Base-by-base conservation (phyloP, 805 yeast species). In the Kluyveromyces aestuarii region DNA sequence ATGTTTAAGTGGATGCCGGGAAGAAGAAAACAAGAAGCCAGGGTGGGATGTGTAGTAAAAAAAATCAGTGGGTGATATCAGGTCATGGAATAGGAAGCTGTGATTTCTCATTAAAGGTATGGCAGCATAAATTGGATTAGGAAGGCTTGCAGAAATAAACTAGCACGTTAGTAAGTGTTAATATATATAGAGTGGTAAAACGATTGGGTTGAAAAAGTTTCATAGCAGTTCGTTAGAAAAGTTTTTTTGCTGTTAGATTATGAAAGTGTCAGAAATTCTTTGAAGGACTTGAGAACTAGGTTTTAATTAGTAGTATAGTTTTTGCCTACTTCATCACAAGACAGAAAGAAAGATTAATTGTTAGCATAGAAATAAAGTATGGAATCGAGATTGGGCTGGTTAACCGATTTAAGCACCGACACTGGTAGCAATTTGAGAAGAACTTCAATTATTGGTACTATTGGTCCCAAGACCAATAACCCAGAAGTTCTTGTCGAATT, bases 361-460 rank as follows among this genome's bases (percentile, higher is more conserved):
- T 21, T 21, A 21, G 25, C 25, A 21, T 21, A 4, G 41, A 30
- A 9, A 30, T 11, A 37, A 45, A 70, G 59, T 62, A 77, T 59
- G 67, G 73, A 62, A 62, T 74, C 80, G 51, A 75, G 73, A 72
- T 69, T 89, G 68, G 80, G 81, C 66, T 90, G 96, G 96, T 79
- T 90, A 71, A 76, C 87, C 62, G 72, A 80, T 61, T 81, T 89
- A 67, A 82, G 89, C 72, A 78, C 78, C 58, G 80, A 83, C 62
- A 95, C 96, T 54, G 85, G 84, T 68, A 75, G 80, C 68, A 80
- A 79, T 70, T 76, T 76, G 68, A 89, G 99, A 75, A 88, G 96
- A 72, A 85, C 96, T 53, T 86, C 97, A 55, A 93, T 93, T 73
- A 90, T 93, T 66, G 97, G 98, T 70, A 93, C 99, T 61, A 93